Base-by-base conservation (phyloP, 768 basidiomycete species). In the Grammothele lineata region DNA sequence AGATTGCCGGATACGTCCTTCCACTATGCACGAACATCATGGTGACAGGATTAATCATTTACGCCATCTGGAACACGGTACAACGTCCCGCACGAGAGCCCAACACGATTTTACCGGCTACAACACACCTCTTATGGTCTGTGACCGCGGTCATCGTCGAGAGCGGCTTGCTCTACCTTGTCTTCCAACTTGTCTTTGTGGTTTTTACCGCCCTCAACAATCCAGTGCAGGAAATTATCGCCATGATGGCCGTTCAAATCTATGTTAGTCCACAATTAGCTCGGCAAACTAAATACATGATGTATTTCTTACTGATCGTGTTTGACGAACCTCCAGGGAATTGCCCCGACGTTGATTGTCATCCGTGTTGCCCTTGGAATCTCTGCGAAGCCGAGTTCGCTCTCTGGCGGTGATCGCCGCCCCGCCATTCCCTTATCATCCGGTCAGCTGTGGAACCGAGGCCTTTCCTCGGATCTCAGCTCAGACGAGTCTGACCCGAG, bases 11-110 rank as follows among this genome's bases (percentile, higher is more conserved):
- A 12, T 73, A 69, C 32, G 17, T 50, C 21, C 64, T 75, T 27
- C 70, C 74, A 3, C 63, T 75, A 27, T 63, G 62, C 42, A 66
- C 70, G 5, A 76, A 75, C 46, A 41, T 70, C 54, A 44, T 74
- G 21, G 63, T 74, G 26, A 74, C 73, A 5, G 37, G 43, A 11
- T 66, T 76, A 57, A 74, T 74, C 37, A 68, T 76, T 23, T 73
- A 36, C 35, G 9, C 9, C 27, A 30, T 30, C 27, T 65, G 67
- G 45, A 52, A 3, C 24, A 9, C 24, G 12, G 32, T n/a, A n/a
- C n/a, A n/a, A n/a, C n/a, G n/a, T n/a, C 48, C 54, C 35, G 60
- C 58, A 5, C 56, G 56, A 11, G 17, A 6, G 7, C 11, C 37
- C 4, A 5, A 6, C 15, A 11, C 37, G 19, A 11, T 11, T 6